Conservation (phyloP, 257 asterid species). For the Solanum appendiculatum region DNA sequence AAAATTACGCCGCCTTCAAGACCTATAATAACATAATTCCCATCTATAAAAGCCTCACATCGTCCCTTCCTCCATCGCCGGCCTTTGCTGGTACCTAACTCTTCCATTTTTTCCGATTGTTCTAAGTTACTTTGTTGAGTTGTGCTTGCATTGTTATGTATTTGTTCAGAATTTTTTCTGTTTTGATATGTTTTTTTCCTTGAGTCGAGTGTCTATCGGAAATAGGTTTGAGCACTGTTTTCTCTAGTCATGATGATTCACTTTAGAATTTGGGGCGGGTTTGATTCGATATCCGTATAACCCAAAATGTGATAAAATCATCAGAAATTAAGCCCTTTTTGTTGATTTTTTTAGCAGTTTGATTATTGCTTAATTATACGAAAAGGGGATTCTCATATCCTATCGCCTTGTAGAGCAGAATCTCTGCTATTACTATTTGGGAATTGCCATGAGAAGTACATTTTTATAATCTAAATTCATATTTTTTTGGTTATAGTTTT, state of each 20-base stretch:
- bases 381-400: constrained; percentile 54
- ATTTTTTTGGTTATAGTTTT: too few relatives aligned
- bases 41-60: not conserved
- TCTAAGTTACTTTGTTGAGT: not conserved
- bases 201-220: too few relatives aligned
- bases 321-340: not conserved
- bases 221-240: too few relatives aligned
- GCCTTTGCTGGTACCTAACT: not conserved
- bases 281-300: not conserved
- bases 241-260: not conserved
- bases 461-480: not conserved
- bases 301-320: not conserved
- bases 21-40: not conserved
- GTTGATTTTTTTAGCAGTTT: not conserved
- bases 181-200: too few relatives aligned
- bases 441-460: constrained; percentile 69
- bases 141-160: not conserved
- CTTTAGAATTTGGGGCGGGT: not conserved
- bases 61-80: not conserved
- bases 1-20: not conserved
- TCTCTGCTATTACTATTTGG: constrained; percentile 51
- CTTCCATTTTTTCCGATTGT: not conserved
- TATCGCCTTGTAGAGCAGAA: constrained; percentile 62
- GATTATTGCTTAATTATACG: not conserved
- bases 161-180: too few relatives aligned